Conservation (phyloP, 2,329 filamentous ascomycete species). For the Davidsoniella neocaledoniae region DNA sequence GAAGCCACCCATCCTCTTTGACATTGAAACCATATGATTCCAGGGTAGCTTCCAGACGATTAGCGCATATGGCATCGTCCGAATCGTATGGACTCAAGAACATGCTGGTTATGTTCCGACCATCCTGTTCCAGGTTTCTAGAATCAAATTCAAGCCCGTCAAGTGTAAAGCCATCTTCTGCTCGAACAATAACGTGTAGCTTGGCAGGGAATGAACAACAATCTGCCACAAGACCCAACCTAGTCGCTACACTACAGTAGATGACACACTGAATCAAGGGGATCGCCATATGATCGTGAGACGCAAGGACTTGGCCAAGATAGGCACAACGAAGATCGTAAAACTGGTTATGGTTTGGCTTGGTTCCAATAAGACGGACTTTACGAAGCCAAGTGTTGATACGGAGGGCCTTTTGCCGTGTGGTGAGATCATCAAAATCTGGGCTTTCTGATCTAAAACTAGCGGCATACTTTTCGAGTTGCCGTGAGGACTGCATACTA, state of each 20-base stretch:
- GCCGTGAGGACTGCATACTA: conserved; percentile 34
- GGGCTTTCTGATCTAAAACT: conserved; percentile 37
- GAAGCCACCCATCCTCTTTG: conserved; percentile 35
- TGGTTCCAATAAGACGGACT: conserved; percentile 53
- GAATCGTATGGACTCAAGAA: conserved; percentile 71
- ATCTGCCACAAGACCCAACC: conserved; percentile 57
- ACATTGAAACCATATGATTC: conserved; percentile 28
- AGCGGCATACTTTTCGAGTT: conserved; percentile 46
- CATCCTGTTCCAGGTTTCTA: conserved; percentile 18
- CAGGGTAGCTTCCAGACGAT: conserved; percentile 43
- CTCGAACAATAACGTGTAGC: conserved; percentile 62
- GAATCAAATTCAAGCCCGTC: conserved; percentile 25
- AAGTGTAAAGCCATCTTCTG: conserved; percentile 41
- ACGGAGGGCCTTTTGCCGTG: conserved; percentile 48
- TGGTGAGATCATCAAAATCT: conserved; percentile 37
- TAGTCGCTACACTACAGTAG: conserved; percentile 61
- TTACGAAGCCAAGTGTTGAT: conserved; percentile 53
- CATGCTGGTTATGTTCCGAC: conserved; percentile 30
- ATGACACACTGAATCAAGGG: conserved; percentile 78
- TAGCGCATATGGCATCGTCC: conserved; percentile 45
- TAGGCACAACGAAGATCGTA: conserved; percentile 7
- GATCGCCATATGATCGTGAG: conserved; percentile 58
- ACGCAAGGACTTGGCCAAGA: conserved; percentile 63
- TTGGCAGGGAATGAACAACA: conserved; percentile 74
- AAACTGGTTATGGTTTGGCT: conserved; percentile 15